phyloP scores from a whole-genome alignment of 2,329 filamentous ascomycete genomes.

The Fusarium sp. region DNA sequence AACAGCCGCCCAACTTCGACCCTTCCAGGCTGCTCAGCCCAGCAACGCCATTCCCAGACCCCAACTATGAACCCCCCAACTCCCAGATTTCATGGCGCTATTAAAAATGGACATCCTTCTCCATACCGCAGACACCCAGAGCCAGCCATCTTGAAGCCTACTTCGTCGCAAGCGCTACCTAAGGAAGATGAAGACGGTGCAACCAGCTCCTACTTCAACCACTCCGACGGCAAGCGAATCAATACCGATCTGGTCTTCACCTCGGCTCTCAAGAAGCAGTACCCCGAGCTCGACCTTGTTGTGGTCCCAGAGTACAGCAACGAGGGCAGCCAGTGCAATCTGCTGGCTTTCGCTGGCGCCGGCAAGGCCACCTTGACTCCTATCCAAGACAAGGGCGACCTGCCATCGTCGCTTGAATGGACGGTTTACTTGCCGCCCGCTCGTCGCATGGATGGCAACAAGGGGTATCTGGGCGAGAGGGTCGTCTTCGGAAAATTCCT shows the following conservation, averaged over 20 bases:
- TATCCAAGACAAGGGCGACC: constrained; percentile 41
- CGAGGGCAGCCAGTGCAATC: constrained; percentile 37
- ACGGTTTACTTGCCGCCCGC: constrained; percentile 52
- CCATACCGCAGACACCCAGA: neutral
- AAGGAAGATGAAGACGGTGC: neutral
- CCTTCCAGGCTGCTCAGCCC: neutral
- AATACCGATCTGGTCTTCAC: constrained; percentile 56
- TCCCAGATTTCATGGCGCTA: neutral
- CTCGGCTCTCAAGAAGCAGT: constrained; percentile 51
- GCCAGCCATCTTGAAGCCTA: neutral
- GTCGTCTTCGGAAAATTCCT: constrained; percentile 53
- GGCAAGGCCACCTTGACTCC: constrained; percentile 50
- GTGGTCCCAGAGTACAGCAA: constrained; percentile 47
- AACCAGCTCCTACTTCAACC: constrained; percentile 45
- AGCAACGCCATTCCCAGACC: neutral
- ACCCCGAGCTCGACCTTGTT: constrained; percentile 54
- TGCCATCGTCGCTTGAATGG: constrained; percentile 51
- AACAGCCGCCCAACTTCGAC: neutral
- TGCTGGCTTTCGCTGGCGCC: constrained; percentile 54
- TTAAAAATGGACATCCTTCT: neutral
- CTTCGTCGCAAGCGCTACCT: neutral
- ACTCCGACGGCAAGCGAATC: constrained; percentile 52
- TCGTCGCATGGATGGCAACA: constrained; percentile 52
- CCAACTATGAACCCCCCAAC: neutral
- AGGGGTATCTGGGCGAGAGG: constrained; percentile 47